A percentile compares a stretch with the other conserved stretches of the same genome.
phyloP scores from a whole-genome alignment of 1,284 basidiomycete genomes.

The Leccinum olivaceoglutinosum region DNA sequence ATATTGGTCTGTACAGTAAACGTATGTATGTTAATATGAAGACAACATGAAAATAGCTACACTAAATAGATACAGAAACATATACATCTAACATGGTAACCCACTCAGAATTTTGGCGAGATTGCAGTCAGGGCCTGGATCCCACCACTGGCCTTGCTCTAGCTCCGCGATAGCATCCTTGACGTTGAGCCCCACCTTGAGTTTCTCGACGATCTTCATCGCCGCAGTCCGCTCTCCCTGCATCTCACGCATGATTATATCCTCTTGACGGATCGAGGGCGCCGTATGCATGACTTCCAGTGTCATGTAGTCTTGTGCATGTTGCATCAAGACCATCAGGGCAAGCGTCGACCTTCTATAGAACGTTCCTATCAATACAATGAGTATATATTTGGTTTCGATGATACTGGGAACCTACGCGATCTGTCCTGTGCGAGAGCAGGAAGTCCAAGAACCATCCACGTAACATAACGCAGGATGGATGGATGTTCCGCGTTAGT shows the following conservation, averaged over 20 bases:
- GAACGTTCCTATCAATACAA: neutral
- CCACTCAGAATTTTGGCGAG: neutral
- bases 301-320: neutral
- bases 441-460: neutral
- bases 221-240: neutral
- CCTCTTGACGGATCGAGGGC: neutral
- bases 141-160: neutral
- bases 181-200: neutral
- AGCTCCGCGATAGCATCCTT: neutral
- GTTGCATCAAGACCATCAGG: neutral
- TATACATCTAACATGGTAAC: too few species aligned
- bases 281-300: neutral
- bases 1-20: too few species aligned
- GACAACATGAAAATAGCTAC: too few species aligned
- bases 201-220: neutral
- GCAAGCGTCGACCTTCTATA: neutral
- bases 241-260: neutral
- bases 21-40: too few species aligned
- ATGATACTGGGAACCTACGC: neutral
- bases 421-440: neutral
- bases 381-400: neutral
- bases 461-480: neutral
- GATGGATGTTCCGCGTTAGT: neutral
- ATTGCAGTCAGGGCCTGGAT: neutral
- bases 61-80: too few species aligned